Percentiles rank a stretch among this genome's conserved stretches.
phyloP scores from a whole-genome alignment of 176 grass and related monocot species.

The Eragrostis nindensis region DNA sequence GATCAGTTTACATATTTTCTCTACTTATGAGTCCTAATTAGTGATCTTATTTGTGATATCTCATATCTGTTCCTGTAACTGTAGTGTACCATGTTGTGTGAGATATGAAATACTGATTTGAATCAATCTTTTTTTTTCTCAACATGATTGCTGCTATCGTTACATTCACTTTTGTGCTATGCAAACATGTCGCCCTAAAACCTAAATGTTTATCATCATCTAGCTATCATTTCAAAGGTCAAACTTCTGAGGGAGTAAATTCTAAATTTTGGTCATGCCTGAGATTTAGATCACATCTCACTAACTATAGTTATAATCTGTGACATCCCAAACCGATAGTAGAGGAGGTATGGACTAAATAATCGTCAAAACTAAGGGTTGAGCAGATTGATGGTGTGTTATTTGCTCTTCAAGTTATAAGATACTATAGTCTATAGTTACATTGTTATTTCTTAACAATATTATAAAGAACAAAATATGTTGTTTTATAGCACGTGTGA shows the following conservation, averaged over 20 bases:
- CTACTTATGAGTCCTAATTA: background rate
- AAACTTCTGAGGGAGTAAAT: background rate
- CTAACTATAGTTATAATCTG: background rate
- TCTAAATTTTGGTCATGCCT: background rate
- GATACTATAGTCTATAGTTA: background rate
- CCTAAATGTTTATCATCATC: background rate
- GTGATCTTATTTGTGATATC: background rate
- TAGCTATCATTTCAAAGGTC: background rate
- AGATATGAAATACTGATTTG: background rate
- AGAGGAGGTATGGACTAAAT: background rate
- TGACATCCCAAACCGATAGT: background rate
- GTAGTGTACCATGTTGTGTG: background rate
- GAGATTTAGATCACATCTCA: background rate
- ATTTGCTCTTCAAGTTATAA: background rate
- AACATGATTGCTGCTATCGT: background rate
- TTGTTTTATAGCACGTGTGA: background rate
- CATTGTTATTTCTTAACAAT: background rate
- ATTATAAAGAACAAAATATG: background rate
- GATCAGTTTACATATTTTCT: background rate
- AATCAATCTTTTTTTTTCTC: constrained; percentile 5
- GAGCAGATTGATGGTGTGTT: background rate
- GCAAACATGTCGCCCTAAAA: background rate
- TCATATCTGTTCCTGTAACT: background rate
- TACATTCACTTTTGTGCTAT: background rate
- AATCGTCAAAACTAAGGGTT: background rate